Evolutionary conservation across 1,139 yeast genomes (phyloP).

Genomic region (Kazachstania sp.): DNA sequence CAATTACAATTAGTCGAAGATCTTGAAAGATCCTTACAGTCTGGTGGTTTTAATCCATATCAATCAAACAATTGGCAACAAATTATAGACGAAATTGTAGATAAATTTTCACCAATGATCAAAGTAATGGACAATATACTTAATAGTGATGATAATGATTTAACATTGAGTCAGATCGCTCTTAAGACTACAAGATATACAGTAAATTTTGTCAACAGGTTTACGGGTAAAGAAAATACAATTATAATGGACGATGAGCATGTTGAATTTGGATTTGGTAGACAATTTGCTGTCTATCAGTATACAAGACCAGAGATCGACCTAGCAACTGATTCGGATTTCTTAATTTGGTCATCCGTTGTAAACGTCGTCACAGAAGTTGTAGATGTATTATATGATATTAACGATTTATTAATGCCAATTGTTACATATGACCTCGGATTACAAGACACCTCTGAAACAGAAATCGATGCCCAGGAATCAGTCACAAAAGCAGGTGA

Average conservation of each 20-base stretch:
- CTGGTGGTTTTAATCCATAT: slow-evolving; percentile 31
- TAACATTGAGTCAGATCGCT: slow-evolving; percentile 15
- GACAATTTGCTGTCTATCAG: slow-evolving; percentile 34
- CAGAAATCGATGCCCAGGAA: not conserved
- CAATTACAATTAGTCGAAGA: slow-evolving; percentile 30
- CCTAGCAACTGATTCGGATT: slow-evolving; percentile 35
- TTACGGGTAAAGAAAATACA: slow-evolving; percentile 11
- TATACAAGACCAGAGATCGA: slow-evolving; percentile 38
- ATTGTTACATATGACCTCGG: slow-evolving; percentile 20
- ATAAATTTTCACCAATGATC: slow-evolving; percentile 43
- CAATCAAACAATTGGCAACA: slow-evolving; percentile 45
- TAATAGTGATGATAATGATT: slow-evolving; percentile 7
- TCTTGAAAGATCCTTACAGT: slow-evolving; percentile 29
- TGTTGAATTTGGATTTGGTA: slow-evolving; percentile 10
- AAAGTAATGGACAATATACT: slow-evolving; percentile 34
- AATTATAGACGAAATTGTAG: slow-evolving; percentile 38
- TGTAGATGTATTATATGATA: slow-evolving; percentile 32
- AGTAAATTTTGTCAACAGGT: slow-evolving; percentile 37
- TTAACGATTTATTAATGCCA: slow-evolving; percentile 26
- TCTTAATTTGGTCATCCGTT: slow-evolving; percentile 41
- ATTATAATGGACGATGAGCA: slow-evolving; percentile 1
- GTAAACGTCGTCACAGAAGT: slow-evolving; percentile 34
- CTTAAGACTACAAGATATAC: slow-evolving; percentile 34
- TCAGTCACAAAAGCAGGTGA: slow-evolving; percentile 9
- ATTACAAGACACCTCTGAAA: not conserved